phyloP scores from a whole-genome alignment of 2,329 filamentous ascomycete genomes.

The Pestalotiopsis sp. region DNA sequence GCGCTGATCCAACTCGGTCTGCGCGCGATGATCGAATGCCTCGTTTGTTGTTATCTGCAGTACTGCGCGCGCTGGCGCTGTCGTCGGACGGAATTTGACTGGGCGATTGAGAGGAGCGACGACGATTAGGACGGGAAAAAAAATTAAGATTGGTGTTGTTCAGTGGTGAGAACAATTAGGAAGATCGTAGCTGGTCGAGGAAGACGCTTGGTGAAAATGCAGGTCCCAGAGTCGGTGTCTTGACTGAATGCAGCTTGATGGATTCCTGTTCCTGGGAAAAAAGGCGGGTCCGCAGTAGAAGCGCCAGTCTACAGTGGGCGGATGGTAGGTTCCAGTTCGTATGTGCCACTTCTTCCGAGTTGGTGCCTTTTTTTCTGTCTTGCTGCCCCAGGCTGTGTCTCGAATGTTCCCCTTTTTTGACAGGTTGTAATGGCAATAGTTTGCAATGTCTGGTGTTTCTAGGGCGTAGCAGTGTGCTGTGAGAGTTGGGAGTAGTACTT shows the following conservation, averaged over 20 bases:
- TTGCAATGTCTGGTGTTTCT: not conserved
- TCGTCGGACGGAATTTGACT: not conserved
- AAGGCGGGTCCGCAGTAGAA: not conserved
- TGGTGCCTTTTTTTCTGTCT: not conserved
- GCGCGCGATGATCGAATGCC: not conserved
- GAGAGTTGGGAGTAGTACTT: not conserved
- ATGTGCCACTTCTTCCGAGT: not conserved
- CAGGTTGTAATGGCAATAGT: not conserved
- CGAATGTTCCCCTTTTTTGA: not conserved
- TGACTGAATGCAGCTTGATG: constrained; percentile 1
- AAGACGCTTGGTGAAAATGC: not conserved
- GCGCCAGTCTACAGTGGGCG: not conserved
- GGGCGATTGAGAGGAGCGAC: not conserved
- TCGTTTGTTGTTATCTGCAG: too few species aligned
- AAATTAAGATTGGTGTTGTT: not conserved
- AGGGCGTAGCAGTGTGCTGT: not conserved
- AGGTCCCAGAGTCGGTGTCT: constrained; percentile 4
- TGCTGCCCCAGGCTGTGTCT: not conserved
- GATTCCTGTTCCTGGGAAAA: constrained; percentile 12
- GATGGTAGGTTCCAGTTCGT: constrained; percentile 1
- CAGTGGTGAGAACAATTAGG: not conserved
- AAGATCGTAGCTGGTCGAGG: not conserved
- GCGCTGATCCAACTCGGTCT: not conserved
- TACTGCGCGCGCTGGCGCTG: not conserved
- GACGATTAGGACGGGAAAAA: not conserved